Conservation (phyloP, 2,329 filamentous ascomycete species). For the Stachybotrys chlorohalonatus region DNA sequence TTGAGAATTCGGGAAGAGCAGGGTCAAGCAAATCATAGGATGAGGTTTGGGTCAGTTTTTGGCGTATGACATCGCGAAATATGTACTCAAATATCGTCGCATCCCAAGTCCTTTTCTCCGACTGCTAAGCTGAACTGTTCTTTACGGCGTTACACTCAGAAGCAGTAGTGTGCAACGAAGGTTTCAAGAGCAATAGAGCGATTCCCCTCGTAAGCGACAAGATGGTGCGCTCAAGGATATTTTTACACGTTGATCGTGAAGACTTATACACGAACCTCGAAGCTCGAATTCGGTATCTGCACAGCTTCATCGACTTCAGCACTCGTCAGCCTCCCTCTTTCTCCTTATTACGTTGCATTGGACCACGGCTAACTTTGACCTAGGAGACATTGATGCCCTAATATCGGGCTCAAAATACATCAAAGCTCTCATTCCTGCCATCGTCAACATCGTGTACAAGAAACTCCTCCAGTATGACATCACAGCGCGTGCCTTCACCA, state of each 20-base stretch:
- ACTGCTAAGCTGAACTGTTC: too few relatives aligned
- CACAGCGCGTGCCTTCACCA: conserved; percentile 67
- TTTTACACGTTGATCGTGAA: conserved; percentile 54
- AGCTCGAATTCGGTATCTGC: conserved; percentile 60
- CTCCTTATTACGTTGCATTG: background rate
- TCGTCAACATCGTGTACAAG: conserved; percentile 78
- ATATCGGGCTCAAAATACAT: conserved; percentile 64
- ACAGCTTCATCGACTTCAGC: conserved; percentile 68
- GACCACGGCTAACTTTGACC: background rate
- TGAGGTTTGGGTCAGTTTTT: background rate
- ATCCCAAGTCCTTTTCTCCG: background rate
- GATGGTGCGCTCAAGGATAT: conserved; percentile 15
- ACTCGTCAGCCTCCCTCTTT: conserved; percentile 41
- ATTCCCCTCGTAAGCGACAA: conserved; percentile 1
- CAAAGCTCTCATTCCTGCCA: conserved; percentile 70
- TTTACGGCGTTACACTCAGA: too few relatives aligned
- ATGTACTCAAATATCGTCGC: background rate
- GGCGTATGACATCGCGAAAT: background rate
- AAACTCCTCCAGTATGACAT: conserved; percentile 76
- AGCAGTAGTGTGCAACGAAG: too few relatives aligned
- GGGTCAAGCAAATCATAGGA: background rate
- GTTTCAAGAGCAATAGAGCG: background rate
- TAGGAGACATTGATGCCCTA: conserved; percentile 65
- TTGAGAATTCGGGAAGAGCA: background rate
- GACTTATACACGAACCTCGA: conserved; percentile 64